phyloP scores from a whole-genome alignment of 2,329 filamentous ascomycete species.

The Sporothrix dimorphospora region DNA sequence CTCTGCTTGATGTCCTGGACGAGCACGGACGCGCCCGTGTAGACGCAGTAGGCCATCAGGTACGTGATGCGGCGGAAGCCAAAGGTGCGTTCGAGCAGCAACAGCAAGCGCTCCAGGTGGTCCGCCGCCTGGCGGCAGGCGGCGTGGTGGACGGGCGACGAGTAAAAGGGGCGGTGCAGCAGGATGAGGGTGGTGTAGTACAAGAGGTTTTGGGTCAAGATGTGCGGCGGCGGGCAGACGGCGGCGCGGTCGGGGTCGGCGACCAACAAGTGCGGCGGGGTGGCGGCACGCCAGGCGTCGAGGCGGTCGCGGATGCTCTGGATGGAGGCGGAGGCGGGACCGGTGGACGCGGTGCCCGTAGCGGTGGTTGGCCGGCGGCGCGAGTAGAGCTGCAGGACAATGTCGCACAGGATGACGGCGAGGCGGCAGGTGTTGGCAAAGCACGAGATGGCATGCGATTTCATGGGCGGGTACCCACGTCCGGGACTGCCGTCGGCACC shows the following conservation, averaged over 20 bases:
- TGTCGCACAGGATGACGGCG: constrained; percentile 37
- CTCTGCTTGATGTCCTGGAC: constrained; percentile 39
- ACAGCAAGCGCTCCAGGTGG: constrained; percentile 37
- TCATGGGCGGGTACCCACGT: constrained; percentile 34
- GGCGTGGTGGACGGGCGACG: constrained; percentile 35
- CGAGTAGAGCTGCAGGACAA: constrained; percentile 35
- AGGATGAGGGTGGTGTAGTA: constrained; percentile 38
- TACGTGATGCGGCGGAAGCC: constrained; percentile 40
- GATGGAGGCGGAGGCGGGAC: not conserved
- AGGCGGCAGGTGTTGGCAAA: constrained; percentile 37
- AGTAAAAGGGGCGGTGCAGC: constrained; percentile 37
- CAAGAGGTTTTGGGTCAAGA: constrained; percentile 35
- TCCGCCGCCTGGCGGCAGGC: constrained; percentile 37
- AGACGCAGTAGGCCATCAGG: constrained; percentile 42
- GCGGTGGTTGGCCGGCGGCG: not conserved
- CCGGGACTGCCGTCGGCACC: too few relatives aligned
- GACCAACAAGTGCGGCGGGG: constrained; percentile 30
- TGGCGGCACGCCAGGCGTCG: constrained; percentile 31
- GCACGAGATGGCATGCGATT: constrained; percentile 36
- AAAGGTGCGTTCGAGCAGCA: constrained; percentile 39
- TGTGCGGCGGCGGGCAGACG: constrained; percentile 33
- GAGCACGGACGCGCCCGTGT: constrained; percentile 40
- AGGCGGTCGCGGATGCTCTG: constrained; percentile 28
- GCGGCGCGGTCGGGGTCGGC: constrained; percentile 31
- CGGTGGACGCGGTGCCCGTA: not conserved